Evolutionary conservation across 1,284 basidiomycete species (phyloP).

Genomic region (Sanguinoderma infundibulare): DNA sequence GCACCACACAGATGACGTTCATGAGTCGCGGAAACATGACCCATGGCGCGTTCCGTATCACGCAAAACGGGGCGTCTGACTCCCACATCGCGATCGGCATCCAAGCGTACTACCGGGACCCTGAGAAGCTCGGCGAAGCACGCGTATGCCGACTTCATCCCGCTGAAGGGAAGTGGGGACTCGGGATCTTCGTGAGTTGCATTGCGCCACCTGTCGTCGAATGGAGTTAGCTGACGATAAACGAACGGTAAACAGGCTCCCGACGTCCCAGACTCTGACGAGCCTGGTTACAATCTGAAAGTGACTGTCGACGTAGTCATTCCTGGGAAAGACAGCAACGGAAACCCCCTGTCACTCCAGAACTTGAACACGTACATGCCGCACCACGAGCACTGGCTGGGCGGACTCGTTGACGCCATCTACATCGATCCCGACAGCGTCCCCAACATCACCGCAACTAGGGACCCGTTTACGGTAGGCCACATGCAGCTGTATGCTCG

Average conservation of each 20-base stretch:
- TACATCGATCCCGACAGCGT: not conserved
- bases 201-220: too few species aligned
- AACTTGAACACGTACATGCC: not conserved
- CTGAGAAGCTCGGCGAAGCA: not conserved
- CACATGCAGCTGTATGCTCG: not conserved
- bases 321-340: not conserved
- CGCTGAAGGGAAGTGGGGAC: not conserved
- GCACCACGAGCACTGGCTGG: not conserved
- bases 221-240: too few species aligned
- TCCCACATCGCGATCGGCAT: not conserved
- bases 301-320: not conserved
- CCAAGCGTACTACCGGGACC: not conserved
- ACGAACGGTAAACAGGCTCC: too few species aligned
- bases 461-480: not conserved
- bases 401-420: not conserved
- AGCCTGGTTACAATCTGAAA: not conserved
- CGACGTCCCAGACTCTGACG: not conserved
- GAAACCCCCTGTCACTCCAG: not conserved
- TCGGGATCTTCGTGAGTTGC: not conserved
- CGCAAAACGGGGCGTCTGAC: not conserved
- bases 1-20: not conserved
- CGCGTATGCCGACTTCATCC: not conserved
- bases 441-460: not conserved
- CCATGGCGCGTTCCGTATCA: not conserved
- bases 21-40: not conserved